These are phyloP conservation scores for Adansonia madagascariensis DNA, from an alignment of 441 rosid species.

Conservation along the genomic window DNA sequence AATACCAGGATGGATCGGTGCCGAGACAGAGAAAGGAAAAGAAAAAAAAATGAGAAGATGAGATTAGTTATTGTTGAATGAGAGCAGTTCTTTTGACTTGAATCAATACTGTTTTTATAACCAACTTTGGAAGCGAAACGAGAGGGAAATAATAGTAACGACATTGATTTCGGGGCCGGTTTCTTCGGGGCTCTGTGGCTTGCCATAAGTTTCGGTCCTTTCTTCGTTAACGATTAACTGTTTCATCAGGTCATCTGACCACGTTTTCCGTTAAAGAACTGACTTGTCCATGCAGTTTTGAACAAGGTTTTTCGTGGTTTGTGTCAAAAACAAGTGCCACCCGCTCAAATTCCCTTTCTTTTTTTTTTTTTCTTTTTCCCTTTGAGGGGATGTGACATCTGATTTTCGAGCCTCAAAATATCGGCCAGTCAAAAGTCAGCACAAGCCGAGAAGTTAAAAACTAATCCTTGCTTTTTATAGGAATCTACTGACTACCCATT, in stretches of 20 bases:
- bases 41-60: neutral
- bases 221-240: neutral
- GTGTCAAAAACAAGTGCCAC: constrained; percentile 2
- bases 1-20: neutral
- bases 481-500: neutral
- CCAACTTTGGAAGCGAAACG: neutral
- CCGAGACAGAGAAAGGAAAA: neutral
- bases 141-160: constrained; percentile 18
- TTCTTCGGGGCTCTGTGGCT: constrained; percentile 41
- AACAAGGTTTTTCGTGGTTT: neutral
- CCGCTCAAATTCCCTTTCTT: neutral
- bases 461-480: neutral
- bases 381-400: neutral
- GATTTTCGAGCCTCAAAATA: neutral
- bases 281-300: neutral
- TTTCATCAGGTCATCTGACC: neutral
- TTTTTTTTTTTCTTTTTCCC: neutral
- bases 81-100: constrained; percentile 15
- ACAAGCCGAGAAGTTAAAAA: neutral
- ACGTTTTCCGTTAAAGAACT: neutral
- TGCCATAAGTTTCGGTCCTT: constrained; percentile 32
- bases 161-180: constrained; percentile 26
- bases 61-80: constrained; percentile 9
- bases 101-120: constrained; percentile 24
- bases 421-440: neutral